phyloP scores from a whole-genome alignment of 306 rosid species.

The Echinosophora koreensis region DNA sequence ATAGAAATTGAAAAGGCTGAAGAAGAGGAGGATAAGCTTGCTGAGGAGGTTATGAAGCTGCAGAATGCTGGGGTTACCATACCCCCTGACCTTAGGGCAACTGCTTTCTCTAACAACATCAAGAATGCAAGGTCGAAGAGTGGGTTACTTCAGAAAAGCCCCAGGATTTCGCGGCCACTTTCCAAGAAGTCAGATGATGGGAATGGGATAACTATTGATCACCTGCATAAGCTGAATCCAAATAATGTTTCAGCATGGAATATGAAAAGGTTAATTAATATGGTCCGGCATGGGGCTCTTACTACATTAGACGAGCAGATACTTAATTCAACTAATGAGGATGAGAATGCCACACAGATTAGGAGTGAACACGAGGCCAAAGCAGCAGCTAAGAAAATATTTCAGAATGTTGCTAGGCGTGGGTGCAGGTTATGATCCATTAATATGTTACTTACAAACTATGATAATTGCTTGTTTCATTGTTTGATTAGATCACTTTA shows the following conservation, averaged over 20 bases:
- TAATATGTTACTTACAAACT: background rate
- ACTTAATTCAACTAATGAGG: conserved; percentile 53
- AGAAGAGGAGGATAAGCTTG: conserved; percentile 79
- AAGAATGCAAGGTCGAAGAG: conserved; percentile 63
- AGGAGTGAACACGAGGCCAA: conserved; percentile 81
- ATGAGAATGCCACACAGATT: conserved; percentile 66
- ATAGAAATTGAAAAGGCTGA: conserved; percentile 63
- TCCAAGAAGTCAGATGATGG: conserved; percentile 65
- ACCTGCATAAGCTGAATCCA: conserved; percentile 74
- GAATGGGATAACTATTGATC: conserved; percentile 74
- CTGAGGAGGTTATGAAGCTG: conserved; percentile 75
- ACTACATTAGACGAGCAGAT: conserved; percentile 78
- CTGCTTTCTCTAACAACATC: conserved; percentile 43
- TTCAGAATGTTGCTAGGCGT: conserved; percentile 78
- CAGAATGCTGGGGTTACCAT: conserved; percentile 86
- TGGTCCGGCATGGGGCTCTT: conserved; percentile 73
- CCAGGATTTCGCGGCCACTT: conserved; percentile 44
- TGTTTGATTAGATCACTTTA: background rate
- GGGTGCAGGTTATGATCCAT: conserved; percentile 65
- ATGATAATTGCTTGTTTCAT: background rate
- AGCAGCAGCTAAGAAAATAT: conserved; percentile 85
- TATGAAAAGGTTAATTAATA: conserved; percentile 87
- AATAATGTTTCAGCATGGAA: conserved; percentile 93
- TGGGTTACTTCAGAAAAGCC: conserved; percentile 55
- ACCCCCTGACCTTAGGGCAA: conserved; percentile 73